Evolutionary conservation across 2,329 filamentous ascomycete species (phyloP).

Genomic region (Clonostachys rosea): DNA sequence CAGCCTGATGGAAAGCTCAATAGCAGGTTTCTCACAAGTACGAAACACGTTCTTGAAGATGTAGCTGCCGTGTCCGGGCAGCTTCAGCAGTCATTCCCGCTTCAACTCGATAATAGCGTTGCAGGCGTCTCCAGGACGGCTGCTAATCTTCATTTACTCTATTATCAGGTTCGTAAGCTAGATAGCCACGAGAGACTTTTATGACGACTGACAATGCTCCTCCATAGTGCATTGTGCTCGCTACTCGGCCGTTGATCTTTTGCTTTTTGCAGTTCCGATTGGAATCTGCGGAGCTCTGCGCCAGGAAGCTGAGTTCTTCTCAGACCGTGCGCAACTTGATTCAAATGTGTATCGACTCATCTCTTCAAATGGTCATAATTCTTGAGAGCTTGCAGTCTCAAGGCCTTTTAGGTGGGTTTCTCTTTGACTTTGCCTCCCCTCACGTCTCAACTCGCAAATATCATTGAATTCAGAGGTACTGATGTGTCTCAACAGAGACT

Average conservation of each 20-base stretch:
- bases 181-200: not conserved
- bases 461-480: too few species aligned
- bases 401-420: constrained; percentile 34
- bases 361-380: constrained; percentile 25
- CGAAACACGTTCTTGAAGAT: not conserved
- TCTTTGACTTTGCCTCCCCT: too few species aligned
- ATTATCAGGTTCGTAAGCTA: constrained; percentile 18
- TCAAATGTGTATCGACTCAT: constrained; percentile 26
- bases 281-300: constrained; percentile 13
- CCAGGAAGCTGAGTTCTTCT: constrained; percentile 28
- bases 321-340: constrained; percentile 21
- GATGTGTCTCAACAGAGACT: too few species aligned
- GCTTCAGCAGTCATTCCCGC: constrained; percentile 17
- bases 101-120: constrained; percentile 15
- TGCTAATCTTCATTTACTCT: constrained; percentile 21
- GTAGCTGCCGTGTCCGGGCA: constrained; percentile 19
- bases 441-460: too few species aligned
- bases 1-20: not conserved
- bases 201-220: not conserved
- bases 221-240: constrained; percentile 21
- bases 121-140: constrained; percentile 25
- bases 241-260: constrained; percentile 20
- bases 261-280: constrained; percentile 23
- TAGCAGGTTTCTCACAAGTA: not conserved
- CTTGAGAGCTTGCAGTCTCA: constrained; percentile 37